phyloP scores from a whole-genome alignment of 257 asterid genomes.

The Solanum gandarillasii region DNA sequence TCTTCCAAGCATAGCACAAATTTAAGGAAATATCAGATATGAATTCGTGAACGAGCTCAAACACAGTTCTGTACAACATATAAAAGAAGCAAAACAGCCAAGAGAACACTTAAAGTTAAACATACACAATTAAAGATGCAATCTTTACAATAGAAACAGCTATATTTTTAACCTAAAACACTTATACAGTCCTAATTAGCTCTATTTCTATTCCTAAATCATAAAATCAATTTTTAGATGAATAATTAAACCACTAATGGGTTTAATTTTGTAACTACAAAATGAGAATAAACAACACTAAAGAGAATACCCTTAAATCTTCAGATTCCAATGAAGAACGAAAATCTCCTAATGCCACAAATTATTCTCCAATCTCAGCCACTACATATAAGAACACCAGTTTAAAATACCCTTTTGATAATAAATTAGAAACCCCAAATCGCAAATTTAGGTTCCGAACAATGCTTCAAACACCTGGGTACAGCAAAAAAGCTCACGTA shows the following conservation, averaged over 20 bases:
- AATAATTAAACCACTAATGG: background rate
- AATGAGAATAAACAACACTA: background rate
- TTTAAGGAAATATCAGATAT: background rate
- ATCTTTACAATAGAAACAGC: background rate
- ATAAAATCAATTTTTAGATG: background rate
- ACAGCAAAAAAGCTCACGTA: background rate
- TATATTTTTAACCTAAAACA: background rate
- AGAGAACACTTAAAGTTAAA: background rate
- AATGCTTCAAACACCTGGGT: background rate
- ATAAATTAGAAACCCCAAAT: background rate
- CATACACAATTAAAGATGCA: background rate
- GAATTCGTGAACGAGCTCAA: background rate
- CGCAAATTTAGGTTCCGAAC: background rate
- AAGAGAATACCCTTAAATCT: background rate
- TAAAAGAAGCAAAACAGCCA: background rate
- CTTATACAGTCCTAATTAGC: background rate
- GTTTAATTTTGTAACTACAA: background rate
- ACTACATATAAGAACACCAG: background rate
- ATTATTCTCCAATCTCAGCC: background rate
- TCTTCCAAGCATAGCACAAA: background rate
- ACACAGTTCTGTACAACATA: background rate
- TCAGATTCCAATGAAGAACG: background rate
- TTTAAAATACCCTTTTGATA: background rate
- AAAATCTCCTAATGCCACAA: background rate
- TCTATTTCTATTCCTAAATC: background rate